Evolutionary conservation across 164 flowering plant species (phyloP).

Genomic region (Tinospora cordifolia): DNA sequence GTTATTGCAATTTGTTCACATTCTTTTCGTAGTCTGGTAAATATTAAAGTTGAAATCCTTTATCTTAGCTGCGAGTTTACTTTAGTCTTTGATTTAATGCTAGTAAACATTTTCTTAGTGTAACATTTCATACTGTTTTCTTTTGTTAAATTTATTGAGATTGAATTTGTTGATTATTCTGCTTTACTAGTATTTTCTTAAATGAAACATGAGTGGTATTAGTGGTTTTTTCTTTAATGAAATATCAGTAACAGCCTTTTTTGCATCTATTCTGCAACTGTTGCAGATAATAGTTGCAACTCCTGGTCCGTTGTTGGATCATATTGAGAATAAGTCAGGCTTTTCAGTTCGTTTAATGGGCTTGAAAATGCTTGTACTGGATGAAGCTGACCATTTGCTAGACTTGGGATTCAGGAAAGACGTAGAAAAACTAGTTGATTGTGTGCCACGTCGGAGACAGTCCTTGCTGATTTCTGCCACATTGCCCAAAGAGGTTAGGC

Average conservation of each 20-base stretch:
- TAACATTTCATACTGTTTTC: not conserved
- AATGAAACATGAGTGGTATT: not conserved
- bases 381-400: slow-evolving; percentile 89
- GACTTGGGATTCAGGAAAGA: slow-evolving; percentile 94
- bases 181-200: not conserved
- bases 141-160: not conserved
- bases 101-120: not conserved
- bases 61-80: not conserved
- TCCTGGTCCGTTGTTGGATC: slow-evolving; percentile 95
- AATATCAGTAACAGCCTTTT: not conserved
- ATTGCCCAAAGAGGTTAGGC: slow-evolving; percentile 75
- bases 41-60: not conserved
- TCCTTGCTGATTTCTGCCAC: slow-evolving; percentile 87
- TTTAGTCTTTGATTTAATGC: not conserved
- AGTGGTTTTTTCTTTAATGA: not conserved
- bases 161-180: not conserved
- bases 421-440: slow-evolving; percentile 81
- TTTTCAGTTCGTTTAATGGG: slow-evolving; percentile 83
- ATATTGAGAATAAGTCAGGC: slow-evolving; percentile 74
- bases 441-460: slow-evolving; percentile 88
- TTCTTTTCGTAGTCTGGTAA: not conserved
- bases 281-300: slow-evolving; percentile 90
- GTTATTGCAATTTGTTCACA: slow-evolving; percentile 4
- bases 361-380: slow-evolving; percentile 74
- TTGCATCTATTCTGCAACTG: not conserved